Conservation (phyloP, 1,284 basidiomycete species). For the Cutaneotrichosporon spelunceum region DNA sequence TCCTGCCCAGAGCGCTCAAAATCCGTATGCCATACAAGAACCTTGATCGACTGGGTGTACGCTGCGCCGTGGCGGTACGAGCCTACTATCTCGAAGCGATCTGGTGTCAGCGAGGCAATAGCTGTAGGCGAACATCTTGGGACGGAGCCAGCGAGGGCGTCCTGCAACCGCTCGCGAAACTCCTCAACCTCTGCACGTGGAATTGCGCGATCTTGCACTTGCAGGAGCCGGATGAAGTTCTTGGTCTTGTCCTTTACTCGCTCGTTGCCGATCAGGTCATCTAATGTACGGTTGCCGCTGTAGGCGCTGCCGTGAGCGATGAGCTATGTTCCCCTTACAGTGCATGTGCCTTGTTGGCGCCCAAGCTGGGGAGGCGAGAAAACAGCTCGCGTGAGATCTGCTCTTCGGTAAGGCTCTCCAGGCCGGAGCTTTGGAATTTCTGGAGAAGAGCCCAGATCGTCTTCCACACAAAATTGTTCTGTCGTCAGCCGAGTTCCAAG, state of each 20-base stretch:
- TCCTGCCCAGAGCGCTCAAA: neutral
- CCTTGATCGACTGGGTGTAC: neutral
- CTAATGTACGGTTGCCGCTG: neutral
- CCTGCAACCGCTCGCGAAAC: neutral
- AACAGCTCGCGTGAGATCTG: neutral
- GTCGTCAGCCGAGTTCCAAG: neutral
- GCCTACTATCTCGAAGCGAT: neutral
- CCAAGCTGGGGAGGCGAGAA: neutral
- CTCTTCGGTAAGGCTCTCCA: neutral
- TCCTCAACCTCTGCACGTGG: neutral
- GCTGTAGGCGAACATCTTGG: neutral
- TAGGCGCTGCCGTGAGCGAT: neutral
- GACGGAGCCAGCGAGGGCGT: neutral
- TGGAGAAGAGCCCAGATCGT: neutral
- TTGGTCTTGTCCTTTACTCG: neutral
- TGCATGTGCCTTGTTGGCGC: neutral
- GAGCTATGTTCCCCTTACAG: neutral
- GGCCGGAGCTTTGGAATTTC: neutral
- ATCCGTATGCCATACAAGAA: neutral
- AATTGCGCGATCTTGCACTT: neutral
- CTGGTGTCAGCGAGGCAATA: neutral
- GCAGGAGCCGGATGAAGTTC: neutral
- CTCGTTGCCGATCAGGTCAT: neutral
- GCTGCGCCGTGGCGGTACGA: neutral
- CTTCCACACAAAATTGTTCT: constrained; percentile 4